Base-by-base conservation (phyloP, 2,329 filamentous ascomycete genomes). In the Colletotrichum australisinense region DNA sequence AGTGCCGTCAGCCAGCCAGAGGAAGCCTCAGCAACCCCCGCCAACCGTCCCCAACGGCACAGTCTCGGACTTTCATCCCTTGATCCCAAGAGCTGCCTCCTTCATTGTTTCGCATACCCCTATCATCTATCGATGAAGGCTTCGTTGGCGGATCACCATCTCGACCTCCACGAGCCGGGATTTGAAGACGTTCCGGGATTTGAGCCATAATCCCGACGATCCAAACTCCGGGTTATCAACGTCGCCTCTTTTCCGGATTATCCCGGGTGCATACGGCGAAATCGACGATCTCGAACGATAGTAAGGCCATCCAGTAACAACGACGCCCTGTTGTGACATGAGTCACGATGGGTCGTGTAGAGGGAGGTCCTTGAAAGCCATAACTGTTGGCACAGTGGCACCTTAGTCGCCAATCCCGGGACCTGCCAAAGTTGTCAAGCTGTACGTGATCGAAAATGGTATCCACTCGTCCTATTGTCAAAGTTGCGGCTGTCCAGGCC, bases 401-500 rank as follows among this genome's bases (percentile, higher is more conserved):
- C 6, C 32, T 19, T 59, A 42, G 24, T 30, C 24, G 38, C 58
- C 26, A 16, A 30, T 35, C 53, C 38, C 22, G 14, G 26, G 28
- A 59, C 8, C 4, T 52, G 4, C 32, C 49, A 49, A 22, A 42
- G 19, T 5, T 35, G 16, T 30, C 12, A 28, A 38, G 9, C 26
- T 30, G 22, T 30, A 62, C 28, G 55, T 58, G 12, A 66, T 24
- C 30, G 38, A 58, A 14, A 30, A 72, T 69, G 63, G 42, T 67
- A 69, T 59, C 56, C 32, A 67, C 57, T 30, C 59, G 55, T 55
- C 77, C 77, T 8, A 76, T 75, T 14, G 78, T 84, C 46, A 82
- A 81, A 75, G 80, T 85, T 16, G 83, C 83, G 11, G 83, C 81
- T 7, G 79, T 85, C 30, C 83, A 84, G 70, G 82, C 82, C n/a